Conservation (phyloP, 441 rosid species). For the Macaranga tanarius region DNA sequence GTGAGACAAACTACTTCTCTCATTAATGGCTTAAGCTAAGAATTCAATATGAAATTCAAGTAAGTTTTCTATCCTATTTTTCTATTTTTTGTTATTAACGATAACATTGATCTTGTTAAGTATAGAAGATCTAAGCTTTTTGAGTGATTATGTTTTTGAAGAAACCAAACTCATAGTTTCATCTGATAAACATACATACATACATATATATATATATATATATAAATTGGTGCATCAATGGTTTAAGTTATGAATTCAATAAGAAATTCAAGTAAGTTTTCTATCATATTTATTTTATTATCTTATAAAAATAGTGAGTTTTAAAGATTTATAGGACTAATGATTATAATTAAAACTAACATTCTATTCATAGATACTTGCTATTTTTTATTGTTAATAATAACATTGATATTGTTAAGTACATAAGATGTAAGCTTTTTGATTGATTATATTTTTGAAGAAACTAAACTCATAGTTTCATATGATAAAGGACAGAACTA, state of each 20-base stretch:
- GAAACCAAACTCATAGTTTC: constrained; percentile 31
- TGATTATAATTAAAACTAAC: too few relatives aligned
- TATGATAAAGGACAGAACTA: constrained; percentile 34
- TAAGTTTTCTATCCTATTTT: too few relatives aligned
- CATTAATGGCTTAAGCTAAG: too few relatives aligned
- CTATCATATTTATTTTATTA: too few relatives aligned
- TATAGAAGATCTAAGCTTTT: constrained; percentile 45
- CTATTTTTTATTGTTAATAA: constrained; percentile 28
- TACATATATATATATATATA: too few relatives aligned
- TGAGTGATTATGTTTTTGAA: constrained; percentile 30
- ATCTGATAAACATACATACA: constrained; percentile 26
- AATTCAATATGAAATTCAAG: too few relatives aligned
- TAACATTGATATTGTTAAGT: constrained; percentile 42
- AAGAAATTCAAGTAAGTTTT: too few relatives aligned
- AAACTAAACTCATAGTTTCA: constrained; percentile 29
- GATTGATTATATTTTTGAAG: constrained; percentile 30
- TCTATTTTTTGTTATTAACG: constrained; percentile 22
- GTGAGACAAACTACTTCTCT: too few relatives aligned
- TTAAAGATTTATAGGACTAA: too few relatives aligned
- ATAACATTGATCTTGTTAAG: constrained; percentile 46
- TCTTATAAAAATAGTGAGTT: too few relatives aligned
- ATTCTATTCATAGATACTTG: constrained; percentile 36
- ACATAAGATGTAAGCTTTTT: constrained; percentile 47
- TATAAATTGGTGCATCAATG: too few relatives aligned
- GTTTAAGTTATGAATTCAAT: too few relatives aligned